Conservation (phyloP, 2,329 filamentous ascomycete genomes). For the Golovinomyces cichoracearum region DNA sequence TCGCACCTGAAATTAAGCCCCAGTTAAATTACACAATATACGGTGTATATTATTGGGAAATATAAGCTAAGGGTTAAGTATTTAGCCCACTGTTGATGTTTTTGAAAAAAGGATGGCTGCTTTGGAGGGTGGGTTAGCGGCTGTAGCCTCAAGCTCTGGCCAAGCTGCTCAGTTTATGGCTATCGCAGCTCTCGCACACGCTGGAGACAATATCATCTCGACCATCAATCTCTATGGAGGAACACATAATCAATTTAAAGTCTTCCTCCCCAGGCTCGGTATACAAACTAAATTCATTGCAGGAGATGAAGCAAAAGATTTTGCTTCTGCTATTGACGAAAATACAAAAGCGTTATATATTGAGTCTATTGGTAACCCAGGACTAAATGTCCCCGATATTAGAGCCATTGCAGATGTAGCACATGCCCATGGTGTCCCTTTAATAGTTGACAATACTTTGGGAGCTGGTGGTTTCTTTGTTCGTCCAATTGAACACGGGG, state of each 20-base stretch:
- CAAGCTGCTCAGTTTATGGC: slow-evolving; percentile 85
- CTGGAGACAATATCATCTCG: slow-evolving; percentile 78
- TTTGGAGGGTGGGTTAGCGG: slow-evolving; percentile 72
- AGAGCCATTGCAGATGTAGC: slow-evolving; percentile 64
- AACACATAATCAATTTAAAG: slow-evolving; percentile 95
- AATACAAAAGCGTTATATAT: slow-evolving; percentile 81
- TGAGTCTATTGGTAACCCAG: slow-evolving; percentile 72
- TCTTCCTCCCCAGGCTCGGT: slow-evolving; percentile 62
- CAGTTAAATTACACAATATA: too few species aligned
- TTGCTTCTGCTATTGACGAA: slow-evolving; percentile 64
- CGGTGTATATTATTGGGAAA: neutral
- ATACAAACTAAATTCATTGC: slow-evolving; percentile 70
- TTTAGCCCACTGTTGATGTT: slow-evolving; percentile 73
- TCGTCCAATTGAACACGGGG: slow-evolving; percentile 68
- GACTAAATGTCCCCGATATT: slow-evolving; percentile 79
- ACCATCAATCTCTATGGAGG: slow-evolving; percentile 82
- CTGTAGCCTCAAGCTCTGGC: slow-evolving; percentile 61
- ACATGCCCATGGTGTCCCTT: slow-evolving; percentile 34
- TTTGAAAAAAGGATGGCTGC: slow-evolving; percentile 94
- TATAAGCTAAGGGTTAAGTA: neutral
- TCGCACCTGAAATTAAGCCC: too few species aligned
- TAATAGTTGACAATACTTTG: slow-evolving; percentile 68
- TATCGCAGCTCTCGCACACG: slow-evolving; percentile 56
- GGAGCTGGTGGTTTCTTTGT: slow-evolving; percentile 76
- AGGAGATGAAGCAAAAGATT: slow-evolving; percentile 54